A percentile compares a stretch with the other conserved stretches of the same genome.
Conservation (phyloP, 768 basidiomycete species). For the Crepidotus variabilis region DNA sequence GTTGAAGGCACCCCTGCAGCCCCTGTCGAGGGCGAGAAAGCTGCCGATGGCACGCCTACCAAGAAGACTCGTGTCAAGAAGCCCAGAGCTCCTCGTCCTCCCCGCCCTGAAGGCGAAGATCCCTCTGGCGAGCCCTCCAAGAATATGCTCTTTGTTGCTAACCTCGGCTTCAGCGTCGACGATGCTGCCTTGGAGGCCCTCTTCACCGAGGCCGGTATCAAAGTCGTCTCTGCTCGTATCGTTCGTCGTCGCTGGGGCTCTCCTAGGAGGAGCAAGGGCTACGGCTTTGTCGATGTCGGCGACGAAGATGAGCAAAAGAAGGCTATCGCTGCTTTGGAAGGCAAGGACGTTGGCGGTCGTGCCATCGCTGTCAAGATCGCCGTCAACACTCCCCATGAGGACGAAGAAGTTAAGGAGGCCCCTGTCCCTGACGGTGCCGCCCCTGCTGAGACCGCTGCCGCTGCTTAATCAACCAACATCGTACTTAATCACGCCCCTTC, state of each 20-base stretch:
- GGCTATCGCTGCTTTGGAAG: slow-evolving; percentile 83
- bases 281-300: slow-evolving; percentile 96
- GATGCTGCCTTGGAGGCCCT: slow-evolving; percentile 76
- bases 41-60: slow-evolving; percentile 31
- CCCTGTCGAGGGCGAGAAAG: slow-evolving; percentile 32
- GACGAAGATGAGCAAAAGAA: slow-evolving; percentile 86
- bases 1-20: slow-evolving; percentile 30
- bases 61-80: slow-evolving; percentile 59
- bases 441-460: slow-evolving; percentile 19
- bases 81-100: slow-evolving; percentile 50
- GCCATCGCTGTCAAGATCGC: slow-evolving; percentile 93
- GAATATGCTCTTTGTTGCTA: slow-evolving; percentile 92
- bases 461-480: neutral
- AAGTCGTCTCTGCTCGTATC: slow-evolving; percentile 82
- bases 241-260: slow-evolving; percentile 83
- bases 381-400: slow-evolving; percentile 74
- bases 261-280: slow-evolving; percentile 90
- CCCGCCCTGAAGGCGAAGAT: slow-evolving; percentile 76
- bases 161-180: slow-evolving; percentile 92
- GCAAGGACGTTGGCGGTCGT: slow-evolving; percentile 84
- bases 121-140: slow-evolving; percentile 86
- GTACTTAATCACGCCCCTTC: neutral
- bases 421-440: slow-evolving; percentile 20
- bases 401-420: slow-evolving; percentile 44
- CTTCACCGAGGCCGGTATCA: slow-evolving; percentile 85